Conservation (phyloP, 139 green algal genomes). For the Choricystis sp. region DNA sequence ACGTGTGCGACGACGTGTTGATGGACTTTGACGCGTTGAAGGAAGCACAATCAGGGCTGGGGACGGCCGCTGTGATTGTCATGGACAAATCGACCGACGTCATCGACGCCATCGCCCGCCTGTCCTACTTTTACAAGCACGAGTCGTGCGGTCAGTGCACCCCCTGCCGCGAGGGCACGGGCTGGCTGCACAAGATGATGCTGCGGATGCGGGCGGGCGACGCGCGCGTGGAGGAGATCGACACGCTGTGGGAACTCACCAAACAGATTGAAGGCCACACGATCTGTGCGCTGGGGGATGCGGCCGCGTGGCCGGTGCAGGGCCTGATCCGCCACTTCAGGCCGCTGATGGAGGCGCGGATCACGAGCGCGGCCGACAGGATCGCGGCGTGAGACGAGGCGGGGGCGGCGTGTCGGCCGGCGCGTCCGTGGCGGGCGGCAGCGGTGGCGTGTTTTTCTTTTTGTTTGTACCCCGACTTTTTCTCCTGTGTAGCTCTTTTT, state of each 20-base stretch:
- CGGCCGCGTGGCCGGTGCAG: constrained; percentile 87
- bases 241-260: constrained; percentile 92
- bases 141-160: constrained; percentile 97
- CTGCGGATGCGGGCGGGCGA: constrained; percentile 66
- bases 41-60: constrained; percentile 67
- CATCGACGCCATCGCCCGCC: constrained; percentile 84
- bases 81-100: constrained; percentile 97
- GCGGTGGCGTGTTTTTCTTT: too few relatives aligned
- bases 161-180: constrained; percentile 88
- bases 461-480: too few relatives aligned
- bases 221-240: constrained; percentile 91
- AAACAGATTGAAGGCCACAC: constrained; percentile 97
- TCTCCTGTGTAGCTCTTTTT: too few relatives aligned
- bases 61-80: constrained; percentile 96
- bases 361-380: constrained; percentile 19
- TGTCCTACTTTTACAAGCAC: constrained; percentile 99
- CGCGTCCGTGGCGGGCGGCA: background rate
- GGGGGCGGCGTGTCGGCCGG: too few relatives aligned
- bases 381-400: constrained; percentile 24
- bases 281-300: constrained; percentile 95
- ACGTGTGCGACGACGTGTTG: constrained; percentile 70
- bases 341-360: constrained; percentile 48
- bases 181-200: constrained; percentile 81
- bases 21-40: constrained; percentile 98
- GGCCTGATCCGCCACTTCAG: constrained; percentile 95